Conservation (phyloP, 306 rosid genomes). For the Glycine tomentella region DNA sequence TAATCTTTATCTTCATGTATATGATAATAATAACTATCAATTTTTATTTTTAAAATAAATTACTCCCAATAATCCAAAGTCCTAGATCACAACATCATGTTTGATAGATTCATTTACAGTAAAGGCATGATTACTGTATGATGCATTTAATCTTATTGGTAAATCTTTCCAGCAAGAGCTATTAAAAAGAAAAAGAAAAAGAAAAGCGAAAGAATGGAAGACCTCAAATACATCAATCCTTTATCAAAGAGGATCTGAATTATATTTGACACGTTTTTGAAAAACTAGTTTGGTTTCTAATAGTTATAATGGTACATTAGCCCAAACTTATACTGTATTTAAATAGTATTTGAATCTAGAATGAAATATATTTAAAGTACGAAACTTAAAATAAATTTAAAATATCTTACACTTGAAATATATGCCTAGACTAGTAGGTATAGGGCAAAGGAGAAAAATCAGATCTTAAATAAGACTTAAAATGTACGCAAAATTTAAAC, state of each 20-base stretch:
- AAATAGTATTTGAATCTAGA: neutral
- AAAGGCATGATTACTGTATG: conserved; percentile 35
- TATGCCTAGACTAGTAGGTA: neutral
- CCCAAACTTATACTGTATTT: neutral
- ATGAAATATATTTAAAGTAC: too few relatives aligned
- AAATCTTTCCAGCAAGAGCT: conserved; percentile 21
- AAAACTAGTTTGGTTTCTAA: neutral
- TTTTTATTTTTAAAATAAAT: too few relatives aligned
- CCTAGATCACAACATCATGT: conserved; percentile 6
- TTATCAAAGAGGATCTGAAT: conserved; percentile 29
- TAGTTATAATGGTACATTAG: neutral
- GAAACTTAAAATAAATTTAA: too few relatives aligned
- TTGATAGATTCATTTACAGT: conserved; percentile 11
- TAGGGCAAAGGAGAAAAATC: neutral
- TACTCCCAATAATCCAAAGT: too few relatives aligned
- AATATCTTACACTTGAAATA: neutral
- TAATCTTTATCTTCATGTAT: too few relatives aligned
- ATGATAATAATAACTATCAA: too few relatives aligned
- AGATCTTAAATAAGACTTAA: too few relatives aligned
- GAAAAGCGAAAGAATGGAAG: neutral
- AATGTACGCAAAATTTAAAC: too few relatives aligned
- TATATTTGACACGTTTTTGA: conserved; percentile 15
- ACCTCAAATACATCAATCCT: conserved; percentile 23
- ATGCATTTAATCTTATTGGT: too few relatives aligned
- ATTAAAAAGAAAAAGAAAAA: neutral